Conservation (phyloP, 2,329 filamentous ascomycete genomes). For the Atkinsonella texensis region DNA sequence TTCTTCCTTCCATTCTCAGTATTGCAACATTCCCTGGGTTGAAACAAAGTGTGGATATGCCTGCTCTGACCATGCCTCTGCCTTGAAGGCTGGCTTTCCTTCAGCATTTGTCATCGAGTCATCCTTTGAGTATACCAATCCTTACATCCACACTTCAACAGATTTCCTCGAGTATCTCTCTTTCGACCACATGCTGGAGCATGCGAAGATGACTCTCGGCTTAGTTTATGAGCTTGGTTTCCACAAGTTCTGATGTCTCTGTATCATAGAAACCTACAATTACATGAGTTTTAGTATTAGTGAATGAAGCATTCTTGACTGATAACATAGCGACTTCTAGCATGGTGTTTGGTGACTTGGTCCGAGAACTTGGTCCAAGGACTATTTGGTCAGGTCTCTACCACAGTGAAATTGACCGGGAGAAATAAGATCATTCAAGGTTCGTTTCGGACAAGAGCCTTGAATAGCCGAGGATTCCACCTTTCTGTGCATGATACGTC, state of each 20-base stretch:
- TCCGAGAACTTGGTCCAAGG: no score
- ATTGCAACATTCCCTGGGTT: constrained; percentile 79
- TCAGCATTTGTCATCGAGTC: constrained; percentile 68
- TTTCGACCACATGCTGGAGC: constrained; percentile 87
- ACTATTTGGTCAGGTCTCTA: no score
- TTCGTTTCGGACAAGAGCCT: no score
- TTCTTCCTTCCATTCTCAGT: constrained; percentile 30
- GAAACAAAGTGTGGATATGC: constrained; percentile 85
- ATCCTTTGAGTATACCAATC: constrained; percentile 52
- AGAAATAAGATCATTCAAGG: no score
- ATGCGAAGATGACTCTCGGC: constrained; percentile 72
- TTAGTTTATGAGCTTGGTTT: constrained; percentile 77
- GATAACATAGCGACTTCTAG: no score
- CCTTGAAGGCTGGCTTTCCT: constrained; percentile 62
- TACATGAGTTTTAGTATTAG: background rate
- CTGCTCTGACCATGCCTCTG: constrained; percentile 63
- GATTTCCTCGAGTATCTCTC: constrained; percentile 61
- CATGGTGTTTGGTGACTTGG: no score
- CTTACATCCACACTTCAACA: constrained; percentile 58
- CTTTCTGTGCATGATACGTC: no score
- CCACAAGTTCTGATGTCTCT: constrained; percentile 42
- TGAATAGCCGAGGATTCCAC: no score
- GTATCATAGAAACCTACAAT: background rate
- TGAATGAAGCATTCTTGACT: no score
- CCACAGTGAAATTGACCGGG: no score